These are phyloP conservation scores for Alternaria metachromatica DNA, from an alignment of 2,329 filamentous ascomycete species.

Conservation along the genomic window DNA sequence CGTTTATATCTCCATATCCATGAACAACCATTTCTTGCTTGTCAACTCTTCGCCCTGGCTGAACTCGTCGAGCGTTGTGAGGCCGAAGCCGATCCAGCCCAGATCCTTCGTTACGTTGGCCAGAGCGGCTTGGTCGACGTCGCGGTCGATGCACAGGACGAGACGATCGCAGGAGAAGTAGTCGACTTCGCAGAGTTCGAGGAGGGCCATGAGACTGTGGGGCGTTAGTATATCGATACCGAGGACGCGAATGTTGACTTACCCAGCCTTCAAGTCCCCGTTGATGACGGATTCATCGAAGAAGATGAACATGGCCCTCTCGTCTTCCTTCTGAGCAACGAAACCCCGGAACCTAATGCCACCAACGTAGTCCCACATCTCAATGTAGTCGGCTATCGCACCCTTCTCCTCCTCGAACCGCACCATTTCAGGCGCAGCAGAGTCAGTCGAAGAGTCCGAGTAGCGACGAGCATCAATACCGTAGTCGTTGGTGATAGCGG, in stretches of 20 bases:
- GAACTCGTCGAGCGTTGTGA: slow-evolving; percentile 82
- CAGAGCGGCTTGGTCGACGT: slow-evolving; percentile 66
- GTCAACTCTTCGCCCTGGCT: slow-evolving; percentile 63
- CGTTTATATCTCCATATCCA: slow-evolving; percentile 80
- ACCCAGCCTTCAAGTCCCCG: slow-evolving; percentile 87
- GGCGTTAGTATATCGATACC: slow-evolving; percentile 15
- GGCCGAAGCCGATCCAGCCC: slow-evolving; percentile 91
- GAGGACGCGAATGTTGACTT: slow-evolving; percentile 51
- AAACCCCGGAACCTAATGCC: slow-evolving; percentile 88
- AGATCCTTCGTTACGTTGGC: slow-evolving; percentile 79
- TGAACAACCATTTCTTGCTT: slow-evolving; percentile 82
- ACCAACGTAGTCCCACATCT: slow-evolving; percentile 85
- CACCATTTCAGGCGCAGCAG: slow-evolving; percentile 40
- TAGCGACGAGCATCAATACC: slow-evolving; percentile 32
- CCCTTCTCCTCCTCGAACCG: slow-evolving; percentile 24
- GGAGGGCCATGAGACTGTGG: slow-evolving; percentile 74
- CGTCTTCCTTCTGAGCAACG: slow-evolving; percentile 71
- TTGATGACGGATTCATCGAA: slow-evolving; percentile 77
- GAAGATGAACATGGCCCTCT: slow-evolving; percentile 85
- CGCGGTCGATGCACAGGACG: slow-evolving; percentile 80
- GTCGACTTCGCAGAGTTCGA: slow-evolving; percentile 81
- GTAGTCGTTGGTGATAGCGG: slow-evolving; percentile 40
- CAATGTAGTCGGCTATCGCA: slow-evolving; percentile 69
- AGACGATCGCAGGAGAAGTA: slow-evolving; percentile 76
- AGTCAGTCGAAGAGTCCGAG: slow-evolving; percentile 35